Conservation (phyloP, 495 filamentous ascomycete genomes). For the Aspergillus conjunctus region DNA sequence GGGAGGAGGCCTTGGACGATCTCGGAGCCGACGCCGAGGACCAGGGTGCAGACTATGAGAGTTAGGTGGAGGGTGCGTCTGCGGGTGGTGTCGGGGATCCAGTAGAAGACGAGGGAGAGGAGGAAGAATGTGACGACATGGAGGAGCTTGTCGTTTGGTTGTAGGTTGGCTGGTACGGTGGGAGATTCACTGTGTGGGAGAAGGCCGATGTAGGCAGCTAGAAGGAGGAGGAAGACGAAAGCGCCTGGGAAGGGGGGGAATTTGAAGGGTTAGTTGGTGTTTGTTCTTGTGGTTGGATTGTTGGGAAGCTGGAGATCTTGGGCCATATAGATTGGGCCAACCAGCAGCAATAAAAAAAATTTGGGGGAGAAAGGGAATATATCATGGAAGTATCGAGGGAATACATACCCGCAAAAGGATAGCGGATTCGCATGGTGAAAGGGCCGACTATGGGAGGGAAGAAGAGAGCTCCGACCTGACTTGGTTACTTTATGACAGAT, state of each 20-base stretch:
- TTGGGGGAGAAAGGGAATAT: conserved; percentile 4
- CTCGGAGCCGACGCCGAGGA: conserved; percentile 81
- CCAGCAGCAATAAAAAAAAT: neutral
- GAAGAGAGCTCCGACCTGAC: conserved; percentile 6
- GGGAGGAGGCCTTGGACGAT: conserved; percentile 78
- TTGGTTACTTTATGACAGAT: neutral
- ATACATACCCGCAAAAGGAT: conserved; percentile 69
- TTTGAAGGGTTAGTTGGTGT: neutral
- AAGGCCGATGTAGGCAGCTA: conserved; percentile 79
- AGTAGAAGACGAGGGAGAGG: conserved; percentile 89
- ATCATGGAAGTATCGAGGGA: neutral
- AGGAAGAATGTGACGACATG: conserved; percentile 89
- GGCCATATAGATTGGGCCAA: neutral
- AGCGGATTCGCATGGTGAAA: conserved; percentile 66
- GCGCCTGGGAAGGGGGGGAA: conserved; percentile 60
- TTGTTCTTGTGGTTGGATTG: neutral
- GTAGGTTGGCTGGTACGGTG: conserved; percentile 66
- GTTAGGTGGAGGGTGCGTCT: conserved; percentile 83
- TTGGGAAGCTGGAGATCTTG: neutral
- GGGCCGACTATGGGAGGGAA: conserved; percentile 14
- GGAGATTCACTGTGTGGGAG: conserved; percentile 58
- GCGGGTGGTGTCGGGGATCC: conserved; percentile 89
- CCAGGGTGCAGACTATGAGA: conserved; percentile 72
- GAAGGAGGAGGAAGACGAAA: conserved; percentile 74
- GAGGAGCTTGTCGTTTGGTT: conserved; percentile 84